Evolutionary conservation across 2,329 filamentous ascomycete genomes (phyloP).

Genomic region (Fusarium sp.): DNA sequence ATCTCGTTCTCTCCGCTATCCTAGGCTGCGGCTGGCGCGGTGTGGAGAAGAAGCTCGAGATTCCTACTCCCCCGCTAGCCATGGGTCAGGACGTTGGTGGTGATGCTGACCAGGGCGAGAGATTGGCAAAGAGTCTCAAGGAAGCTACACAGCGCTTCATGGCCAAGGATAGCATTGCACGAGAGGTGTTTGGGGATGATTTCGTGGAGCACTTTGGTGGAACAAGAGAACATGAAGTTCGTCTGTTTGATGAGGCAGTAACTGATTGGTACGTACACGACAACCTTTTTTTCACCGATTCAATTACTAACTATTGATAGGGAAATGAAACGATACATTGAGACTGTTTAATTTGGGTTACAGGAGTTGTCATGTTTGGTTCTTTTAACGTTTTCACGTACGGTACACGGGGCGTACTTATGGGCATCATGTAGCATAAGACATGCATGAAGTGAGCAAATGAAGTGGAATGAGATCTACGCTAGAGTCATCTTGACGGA

Average conservation of each 20-base stretch:
- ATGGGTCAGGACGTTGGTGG: constrained; percentile 87
- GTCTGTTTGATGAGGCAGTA: constrained; percentile 94
- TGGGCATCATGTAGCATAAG: constrained; percentile 26
- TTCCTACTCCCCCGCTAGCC: constrained; percentile 83
- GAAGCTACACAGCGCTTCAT: constrained; percentile 87
- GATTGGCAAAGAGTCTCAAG: constrained; percentile 85
- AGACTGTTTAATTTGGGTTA: constrained; percentile 66
- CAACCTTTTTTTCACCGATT: too few species aligned
- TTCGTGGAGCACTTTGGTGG: constrained; percentile 97
- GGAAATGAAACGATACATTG: constrained; percentile 83
- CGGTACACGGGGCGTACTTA: constrained; percentile 32
- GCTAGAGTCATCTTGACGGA: constrained; percentile 25
- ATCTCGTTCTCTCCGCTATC: constrained; percentile 87
- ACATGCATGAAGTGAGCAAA: constrained; percentile 17
- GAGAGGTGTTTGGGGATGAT: constrained; percentile 91
- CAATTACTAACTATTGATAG: constrained; percentile 55
- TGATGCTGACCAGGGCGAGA: constrained; percentile 74
- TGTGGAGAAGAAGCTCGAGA: constrained; percentile 89
- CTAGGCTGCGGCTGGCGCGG: constrained; percentile 91
- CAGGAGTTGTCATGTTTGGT: constrained; percentile 32
- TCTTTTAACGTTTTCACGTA: constrained; percentile 9
- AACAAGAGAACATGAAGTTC: constrained; percentile 89
- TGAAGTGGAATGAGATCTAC: constrained; percentile 11
- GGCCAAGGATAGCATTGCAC: constrained; percentile 83
- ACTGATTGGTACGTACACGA: constrained; percentile 84